Evolutionary conservation across 2,329 filamentous ascomycete genomes (phyloP).

Genomic region (Aspergillus sp.): DNA sequence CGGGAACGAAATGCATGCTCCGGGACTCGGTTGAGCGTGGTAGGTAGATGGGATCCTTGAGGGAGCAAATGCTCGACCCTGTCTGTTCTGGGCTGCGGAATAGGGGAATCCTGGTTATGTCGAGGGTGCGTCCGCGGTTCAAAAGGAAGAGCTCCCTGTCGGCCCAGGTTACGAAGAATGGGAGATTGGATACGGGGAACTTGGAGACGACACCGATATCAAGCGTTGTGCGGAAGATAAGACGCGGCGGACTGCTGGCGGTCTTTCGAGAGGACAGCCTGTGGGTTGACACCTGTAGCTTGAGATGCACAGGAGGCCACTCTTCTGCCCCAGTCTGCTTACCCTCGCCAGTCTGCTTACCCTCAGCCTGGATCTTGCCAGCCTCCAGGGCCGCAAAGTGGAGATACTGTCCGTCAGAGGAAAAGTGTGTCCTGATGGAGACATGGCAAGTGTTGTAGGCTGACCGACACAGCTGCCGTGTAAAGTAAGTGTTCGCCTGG

Average conservation of each 20-base stretch:
- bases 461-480: neutral
- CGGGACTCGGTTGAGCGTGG: too few species aligned
- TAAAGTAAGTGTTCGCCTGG: constrained; percentile 3
- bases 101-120: neutral
- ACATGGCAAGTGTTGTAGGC: neutral
- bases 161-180: constrained; percentile 4
- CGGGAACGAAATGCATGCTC: too few species aligned
- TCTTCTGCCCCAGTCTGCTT: neutral
- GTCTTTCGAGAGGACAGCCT: constrained; percentile 7
- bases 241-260: neutral
- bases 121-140: neutral
- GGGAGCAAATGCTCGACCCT: neutral
- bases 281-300: constrained; percentile 1
- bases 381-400: constrained; percentile 6
- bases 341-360: neutral
- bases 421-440: neutral
- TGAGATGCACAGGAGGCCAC: neutral
- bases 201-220: neutral
- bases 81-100: neutral
- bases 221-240: neutral
- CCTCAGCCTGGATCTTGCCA: neutral
- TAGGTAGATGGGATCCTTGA: too few species aligned
- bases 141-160: constrained; percentile 1
- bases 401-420: neutral
- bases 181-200: constrained; percentile 1